Percentiles rank a stretch among this genome's conserved stretches.
Evolutionary conservation across 2,329 filamentous ascomycete genomes (phyloP).

Genomic region (Aspergillus fructus): DNA sequence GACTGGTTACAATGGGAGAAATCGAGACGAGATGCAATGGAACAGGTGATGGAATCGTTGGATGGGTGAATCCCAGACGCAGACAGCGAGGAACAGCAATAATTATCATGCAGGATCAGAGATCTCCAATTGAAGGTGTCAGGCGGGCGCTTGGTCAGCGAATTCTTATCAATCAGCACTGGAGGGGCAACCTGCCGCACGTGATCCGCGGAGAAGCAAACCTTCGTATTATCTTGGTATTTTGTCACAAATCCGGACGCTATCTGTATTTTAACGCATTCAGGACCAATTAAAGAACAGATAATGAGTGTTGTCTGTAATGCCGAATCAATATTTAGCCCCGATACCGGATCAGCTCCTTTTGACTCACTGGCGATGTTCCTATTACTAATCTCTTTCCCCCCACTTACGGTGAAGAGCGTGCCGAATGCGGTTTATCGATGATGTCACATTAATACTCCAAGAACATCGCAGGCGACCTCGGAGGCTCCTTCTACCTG

Average conservation of each 20-base stretch:
- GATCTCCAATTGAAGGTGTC: not conserved
- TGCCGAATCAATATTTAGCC: not conserved
- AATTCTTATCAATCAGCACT: conserved; percentile 8
- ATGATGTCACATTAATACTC: not conserved
- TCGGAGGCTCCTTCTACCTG: not conserved
- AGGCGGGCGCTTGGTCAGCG: conserved; percentile 1
- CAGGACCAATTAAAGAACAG: not conserved
- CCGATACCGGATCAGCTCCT: conserved; percentile 3
- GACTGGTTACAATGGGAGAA: not conserved
- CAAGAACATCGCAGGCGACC: not conserved
- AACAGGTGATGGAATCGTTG: not conserved
- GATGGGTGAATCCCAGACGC: not conserved
- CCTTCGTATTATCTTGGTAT: not conserved
- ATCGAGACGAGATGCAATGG: not conserved
- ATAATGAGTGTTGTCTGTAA: not conserved
- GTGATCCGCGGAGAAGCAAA: conserved; percentile 10
- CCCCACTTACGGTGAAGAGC: not conserved
- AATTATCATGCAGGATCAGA: not conserved
- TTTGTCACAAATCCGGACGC: not conserved
- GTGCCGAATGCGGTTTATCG: not conserved
- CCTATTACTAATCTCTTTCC: conserved; percentile 2
- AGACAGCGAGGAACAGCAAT: not conserved
- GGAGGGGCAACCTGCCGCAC: not conserved
- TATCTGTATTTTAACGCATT: not conserved
- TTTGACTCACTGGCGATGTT: not conserved